phyloP scores from a whole-genome alignment of 2,329 filamentous ascomycete species.

The Juglanconis sp. region DNA sequence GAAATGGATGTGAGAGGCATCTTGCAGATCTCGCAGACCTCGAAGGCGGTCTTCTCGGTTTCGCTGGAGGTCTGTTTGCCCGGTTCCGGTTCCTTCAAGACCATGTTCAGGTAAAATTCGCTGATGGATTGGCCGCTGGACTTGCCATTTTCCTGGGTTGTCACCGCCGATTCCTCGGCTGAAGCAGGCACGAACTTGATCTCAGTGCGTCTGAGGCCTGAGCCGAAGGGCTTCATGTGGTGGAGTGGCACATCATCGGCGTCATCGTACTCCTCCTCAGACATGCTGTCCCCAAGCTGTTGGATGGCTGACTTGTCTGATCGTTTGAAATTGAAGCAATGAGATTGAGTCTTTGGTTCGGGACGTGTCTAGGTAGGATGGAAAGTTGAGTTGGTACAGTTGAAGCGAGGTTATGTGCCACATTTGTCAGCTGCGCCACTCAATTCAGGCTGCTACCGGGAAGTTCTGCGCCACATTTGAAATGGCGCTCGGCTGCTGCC shows the following conservation, averaged over 20 bases:
- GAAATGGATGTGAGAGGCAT: conserved; percentile 43
- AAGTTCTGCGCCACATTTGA: not conserved
- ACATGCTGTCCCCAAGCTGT: not conserved
- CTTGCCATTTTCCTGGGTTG: conserved; percentile 12
- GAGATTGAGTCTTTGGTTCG: not conserved
- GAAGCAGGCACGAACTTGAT: conserved; percentile 58
- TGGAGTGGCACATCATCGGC: conserved; percentile 52
- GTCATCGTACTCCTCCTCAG: conserved; percentile 25
- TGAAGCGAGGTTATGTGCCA: too few relatives aligned
- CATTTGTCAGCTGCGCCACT: too few relatives aligned
- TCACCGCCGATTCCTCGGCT: conserved; percentile 32
- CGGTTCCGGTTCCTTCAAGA: conserved; percentile 42
- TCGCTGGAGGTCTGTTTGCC: conserved; percentile 19
- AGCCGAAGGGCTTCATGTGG: conserved; percentile 51
- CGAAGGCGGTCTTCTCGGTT: conserved; percentile 2
- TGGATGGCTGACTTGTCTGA: too few relatives aligned
- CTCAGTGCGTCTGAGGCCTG: conserved; percentile 50
- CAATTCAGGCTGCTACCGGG: not conserved
- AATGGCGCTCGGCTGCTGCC: conserved; percentile 8
- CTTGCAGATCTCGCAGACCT: conserved; percentile 56
- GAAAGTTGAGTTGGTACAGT: not conserved
- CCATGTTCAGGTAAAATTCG: conserved; percentile 65
- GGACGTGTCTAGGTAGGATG: not conserved
- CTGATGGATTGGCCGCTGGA: conserved; percentile 36
- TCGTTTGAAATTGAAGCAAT: not conserved